These are phyloP conservation scores for Neopestalotiopsis sp. DNA, from an alignment of 2,329 filamentous ascomycete genomes.

Conservation along the genomic window DNA sequence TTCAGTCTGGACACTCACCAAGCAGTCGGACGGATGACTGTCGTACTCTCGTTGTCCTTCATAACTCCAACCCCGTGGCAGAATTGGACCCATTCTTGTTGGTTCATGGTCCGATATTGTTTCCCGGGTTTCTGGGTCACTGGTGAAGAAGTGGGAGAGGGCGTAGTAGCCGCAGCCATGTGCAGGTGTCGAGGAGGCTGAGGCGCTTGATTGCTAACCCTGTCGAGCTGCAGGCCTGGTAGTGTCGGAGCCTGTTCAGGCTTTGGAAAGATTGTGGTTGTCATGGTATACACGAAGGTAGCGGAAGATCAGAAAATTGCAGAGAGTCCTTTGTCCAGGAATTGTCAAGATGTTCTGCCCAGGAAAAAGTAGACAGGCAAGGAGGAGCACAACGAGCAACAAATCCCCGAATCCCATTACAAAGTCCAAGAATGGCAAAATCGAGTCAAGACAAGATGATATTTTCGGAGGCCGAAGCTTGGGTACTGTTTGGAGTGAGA, in stretches of 20 bases:
- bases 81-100: slow-evolving; percentile 51
- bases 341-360: no score
- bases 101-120: slow-evolving; percentile 44
- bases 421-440: no score
- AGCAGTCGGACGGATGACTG: slow-evolving; percentile 46
- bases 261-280: slow-evolving; percentile 17
- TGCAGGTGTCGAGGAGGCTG: not conserved
- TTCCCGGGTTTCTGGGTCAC: not conserved
- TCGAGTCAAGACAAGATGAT: no score
- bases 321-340: no score
- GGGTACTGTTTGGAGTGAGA: no score
- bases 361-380: no score
- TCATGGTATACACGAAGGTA: not conserved
- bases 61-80: slow-evolving; percentile 54
- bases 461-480: no score
- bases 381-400: no score
- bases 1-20: slow-evolving; percentile 22
- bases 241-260: slow-evolving; percentile 1
- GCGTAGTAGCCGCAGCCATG: slow-evolving; percentile 12
- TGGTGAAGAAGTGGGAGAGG: not conserved
- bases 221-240: slow-evolving; percentile 7
- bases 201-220: not conserved
- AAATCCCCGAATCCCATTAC: no score
- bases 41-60: slow-evolving; percentile 47
- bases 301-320: no score